Conservation (phyloP, 352 stramenopile genomes). For the Peronospora belbahrii region DNA sequence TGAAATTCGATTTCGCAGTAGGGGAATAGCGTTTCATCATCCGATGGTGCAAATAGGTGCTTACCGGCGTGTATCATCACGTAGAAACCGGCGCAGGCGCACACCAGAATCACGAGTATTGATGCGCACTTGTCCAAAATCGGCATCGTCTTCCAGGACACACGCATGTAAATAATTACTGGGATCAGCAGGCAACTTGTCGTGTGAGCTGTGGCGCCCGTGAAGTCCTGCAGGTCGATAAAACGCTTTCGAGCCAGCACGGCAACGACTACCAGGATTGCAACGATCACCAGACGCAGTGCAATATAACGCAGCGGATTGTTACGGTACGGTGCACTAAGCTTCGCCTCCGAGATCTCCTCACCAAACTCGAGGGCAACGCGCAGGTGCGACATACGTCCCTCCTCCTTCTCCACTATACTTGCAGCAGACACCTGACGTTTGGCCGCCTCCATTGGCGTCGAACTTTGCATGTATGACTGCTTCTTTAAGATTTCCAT, state of each 20-base stretch:
- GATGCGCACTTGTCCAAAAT: conserved; percentile 36
- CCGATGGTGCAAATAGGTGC: conserved; percentile 38
- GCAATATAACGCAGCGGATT: conserved; percentile 38
- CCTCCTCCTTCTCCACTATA: conserved; percentile 19
- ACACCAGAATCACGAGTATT: conserved; percentile 36
- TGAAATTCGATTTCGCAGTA: conserved; percentile 53
- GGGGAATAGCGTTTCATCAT: conserved; percentile 36
- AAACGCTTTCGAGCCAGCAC: conserved; percentile 41
- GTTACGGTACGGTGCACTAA: conserved; percentile 30
- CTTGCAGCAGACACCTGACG: conserved; percentile 17
- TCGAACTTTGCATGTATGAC: conserved; percentile 29
- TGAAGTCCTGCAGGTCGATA: conserved; percentile 47
- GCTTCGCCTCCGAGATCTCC: conserved; percentile 24
- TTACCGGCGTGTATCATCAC: conserved; percentile 46
- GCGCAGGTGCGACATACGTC: conserved; percentile 30
- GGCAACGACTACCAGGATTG: conserved; percentile 33
- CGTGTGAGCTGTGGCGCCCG: conserved; percentile 41
- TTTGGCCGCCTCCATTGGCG: conserved; percentile 12
- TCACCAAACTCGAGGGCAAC: conserved; percentile 28
- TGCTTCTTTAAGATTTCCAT: conserved; percentile 13
- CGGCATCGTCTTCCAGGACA: conserved; percentile 33
- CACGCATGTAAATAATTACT: conserved; percentile 46
- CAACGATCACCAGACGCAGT: conserved; percentile 37
- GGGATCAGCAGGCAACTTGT: conserved; percentile 48
- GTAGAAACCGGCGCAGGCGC: conserved; percentile 37